Percentiles rank a stretch among this genome's conserved stretches.
phyloP scores from a whole-genome alignment of 1,284 basidiomycete species.

The Sutorius eximius region DNA sequence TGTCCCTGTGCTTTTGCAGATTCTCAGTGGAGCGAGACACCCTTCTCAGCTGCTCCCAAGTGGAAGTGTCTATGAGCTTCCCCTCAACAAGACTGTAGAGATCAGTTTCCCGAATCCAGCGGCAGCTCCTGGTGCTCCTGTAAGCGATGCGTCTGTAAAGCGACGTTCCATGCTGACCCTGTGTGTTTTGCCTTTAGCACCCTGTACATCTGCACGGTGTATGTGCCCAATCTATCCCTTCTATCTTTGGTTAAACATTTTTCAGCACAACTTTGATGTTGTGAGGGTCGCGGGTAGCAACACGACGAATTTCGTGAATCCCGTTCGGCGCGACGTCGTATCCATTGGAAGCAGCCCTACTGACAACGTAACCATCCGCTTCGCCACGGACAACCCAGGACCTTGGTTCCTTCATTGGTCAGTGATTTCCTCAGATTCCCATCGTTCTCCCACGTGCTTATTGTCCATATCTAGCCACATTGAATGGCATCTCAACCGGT shows the following conservation, averaged over 20 bases:
- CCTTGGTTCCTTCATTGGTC: slow-evolving; percentile 52
- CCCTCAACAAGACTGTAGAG: slow-evolving; percentile 47
- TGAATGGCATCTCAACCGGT: slow-evolving; percentile 32
- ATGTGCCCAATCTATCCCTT: slow-evolving; percentile 3
- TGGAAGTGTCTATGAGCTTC: slow-evolving; percentile 47
- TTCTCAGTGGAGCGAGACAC: slow-evolving; percentile 47
- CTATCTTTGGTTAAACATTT: neutral
- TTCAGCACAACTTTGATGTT: slow-evolving; percentile 29
- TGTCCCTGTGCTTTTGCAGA: slow-evolving; percentile 49
- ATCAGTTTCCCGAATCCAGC: slow-evolving; percentile 32
- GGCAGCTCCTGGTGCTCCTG: slow-evolving; percentile 33
- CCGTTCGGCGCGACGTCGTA: slow-evolving; percentile 32
- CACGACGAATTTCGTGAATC: slow-evolving; percentile 26
- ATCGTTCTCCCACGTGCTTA: neutral
- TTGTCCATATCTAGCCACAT: slow-evolving; percentile 25
- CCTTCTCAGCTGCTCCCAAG: slow-evolving; percentile 46
- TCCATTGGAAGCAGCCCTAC: slow-evolving; percentile 16
- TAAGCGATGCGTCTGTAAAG: slow-evolving; percentile 19
- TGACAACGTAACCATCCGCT: slow-evolving; percentile 46
- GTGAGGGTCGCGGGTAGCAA: slow-evolving; percentile 23
- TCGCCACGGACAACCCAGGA: slow-evolving; percentile 46
- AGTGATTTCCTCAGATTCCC: slow-evolving; percentile 4
- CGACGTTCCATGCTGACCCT: slow-evolving; percentile 5
- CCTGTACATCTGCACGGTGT: slow-evolving; percentile 39
- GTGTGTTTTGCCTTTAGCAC: slow-evolving; percentile 21